Evolutionary conservation across 2,329 filamentous ascomycete genomes (phyloP).

Genomic region (Nothopassalora personata): DNA sequence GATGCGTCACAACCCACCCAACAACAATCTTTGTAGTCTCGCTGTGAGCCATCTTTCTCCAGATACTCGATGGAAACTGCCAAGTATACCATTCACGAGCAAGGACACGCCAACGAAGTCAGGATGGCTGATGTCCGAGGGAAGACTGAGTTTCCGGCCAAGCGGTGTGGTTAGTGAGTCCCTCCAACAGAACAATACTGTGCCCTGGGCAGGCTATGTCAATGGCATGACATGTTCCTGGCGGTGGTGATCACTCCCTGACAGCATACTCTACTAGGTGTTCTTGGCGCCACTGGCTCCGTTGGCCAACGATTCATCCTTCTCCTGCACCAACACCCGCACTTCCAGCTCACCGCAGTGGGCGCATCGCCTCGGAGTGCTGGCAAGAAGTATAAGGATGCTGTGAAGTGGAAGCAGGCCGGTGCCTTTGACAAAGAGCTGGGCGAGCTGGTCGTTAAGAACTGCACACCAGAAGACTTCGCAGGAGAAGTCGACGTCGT

Average conservation of each 20-base stretch:
- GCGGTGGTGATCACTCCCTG: neutral
- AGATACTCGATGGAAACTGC: conserved; percentile 17
- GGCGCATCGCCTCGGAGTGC: conserved; percentile 85
- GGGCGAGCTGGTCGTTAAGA: conserved; percentile 75
- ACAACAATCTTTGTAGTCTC: neutral
- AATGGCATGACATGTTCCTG: neutral
- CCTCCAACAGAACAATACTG: conserved; percentile 5
- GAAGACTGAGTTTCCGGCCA: conserved; percentile 42
- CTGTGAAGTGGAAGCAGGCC: conserved; percentile 91
- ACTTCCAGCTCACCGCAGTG: conserved; percentile 79
- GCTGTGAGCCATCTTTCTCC: neutral
- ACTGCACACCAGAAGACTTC: conserved; percentile 78
- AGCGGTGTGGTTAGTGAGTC: conserved; percentile 47
- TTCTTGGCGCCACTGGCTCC: conserved; percentile 87
- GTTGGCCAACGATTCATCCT: conserved; percentile 95
- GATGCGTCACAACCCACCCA: neutral
- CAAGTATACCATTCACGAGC: conserved; percentile 16
- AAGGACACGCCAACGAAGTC: conserved; percentile 17
- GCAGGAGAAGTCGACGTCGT: conserved; percentile 78
- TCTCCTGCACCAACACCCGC: conserved; percentile 79
- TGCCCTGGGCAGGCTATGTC: neutral
- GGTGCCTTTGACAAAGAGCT: conserved; percentile 70
- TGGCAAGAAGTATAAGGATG: conserved; percentile 91
- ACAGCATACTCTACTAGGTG: conserved; percentile 38
- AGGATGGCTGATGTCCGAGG: conserved; percentile 24